Evolutionary conservation across 2,329 filamentous ascomycete genomes (phyloP), one percentile per base, ranked within the genome.

Genomic region (Curvularia sp.): DNA sequence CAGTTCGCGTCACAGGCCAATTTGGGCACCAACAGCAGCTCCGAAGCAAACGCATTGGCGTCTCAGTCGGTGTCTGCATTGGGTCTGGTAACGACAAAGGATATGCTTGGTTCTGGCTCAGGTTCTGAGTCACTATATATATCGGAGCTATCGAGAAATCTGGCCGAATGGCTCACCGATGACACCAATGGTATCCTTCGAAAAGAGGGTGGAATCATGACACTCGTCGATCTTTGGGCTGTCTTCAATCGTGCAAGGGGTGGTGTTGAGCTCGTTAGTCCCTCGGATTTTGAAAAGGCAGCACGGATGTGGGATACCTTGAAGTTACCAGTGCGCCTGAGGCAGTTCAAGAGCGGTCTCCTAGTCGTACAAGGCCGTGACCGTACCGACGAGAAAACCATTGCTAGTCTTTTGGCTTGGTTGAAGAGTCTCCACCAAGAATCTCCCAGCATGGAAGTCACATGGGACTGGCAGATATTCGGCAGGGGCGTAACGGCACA

Each of bases 181-280:
- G 76, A 78, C 41, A 76, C 67, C 18, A 68, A 67, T 28, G 74
- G 76, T 6, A 66, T 78, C 13, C 52, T 78, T 5, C 70, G 61
- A 21, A 76, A 57, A 60, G 76, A 76, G 60, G 76, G 76, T 30
- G 76, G 76, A 12, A 78, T 78, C 49, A 73, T 77, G 69, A 78
- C 74, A 0, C 64, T 78, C 1, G 76, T 78, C 27, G 76, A 78
- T 58, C 69, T 78, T 15, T 78, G 76, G 76, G 76, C 76, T 23
- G 87, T 96, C 64, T 98, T 98, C 81, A 99, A 99, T 77, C 87
- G 94, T 32, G 92, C 91, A 28, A 87, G 94, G 53, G 94, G 94
- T 50, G 95, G 94, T 7, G 94, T 99, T 15, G 95, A 99, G 76
- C 86, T 99, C 15, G 91, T 98, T 49, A 96, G 92, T 64, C 95